Conservation (phyloP, 129 eudicot species). For the Flaveria sonorensis region DNA sequence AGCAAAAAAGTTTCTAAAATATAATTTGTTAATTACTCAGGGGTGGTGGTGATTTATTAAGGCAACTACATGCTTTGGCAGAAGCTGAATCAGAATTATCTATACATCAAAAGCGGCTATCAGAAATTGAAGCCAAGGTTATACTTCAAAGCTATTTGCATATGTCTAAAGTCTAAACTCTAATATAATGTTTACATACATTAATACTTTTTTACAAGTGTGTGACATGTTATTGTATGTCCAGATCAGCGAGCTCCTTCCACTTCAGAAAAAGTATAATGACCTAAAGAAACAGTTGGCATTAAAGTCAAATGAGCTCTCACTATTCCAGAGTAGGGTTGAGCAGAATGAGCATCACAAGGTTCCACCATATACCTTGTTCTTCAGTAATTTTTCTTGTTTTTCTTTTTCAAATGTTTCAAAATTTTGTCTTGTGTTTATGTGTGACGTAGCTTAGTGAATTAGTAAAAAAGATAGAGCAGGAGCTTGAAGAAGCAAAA, state of each 20-base stretch:
- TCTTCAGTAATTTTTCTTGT: neutral
- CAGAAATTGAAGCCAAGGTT: slow-evolving; percentile 94
- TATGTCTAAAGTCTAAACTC: slow-evolving; percentile 2
- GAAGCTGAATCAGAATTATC: slow-evolving; percentile 74
- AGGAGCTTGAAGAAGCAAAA: slow-evolving; percentile 80
- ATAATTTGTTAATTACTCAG: slow-evolving; percentile 47
- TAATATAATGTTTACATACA: neutral
- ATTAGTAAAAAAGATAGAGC: slow-evolving; percentile 68
- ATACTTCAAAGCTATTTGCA: slow-evolving; percentile 18
- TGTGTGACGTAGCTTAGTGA: slow-evolving; percentile 70
- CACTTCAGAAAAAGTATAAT: slow-evolving; percentile 70
- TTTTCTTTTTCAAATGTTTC: neutral
- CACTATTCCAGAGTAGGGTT: slow-evolving; percentile 72
- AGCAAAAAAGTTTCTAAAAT: neutral
- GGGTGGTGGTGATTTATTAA: slow-evolving; percentile 88
- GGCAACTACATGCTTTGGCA: slow-evolving; percentile 77
- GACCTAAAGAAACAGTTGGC: slow-evolving; percentile 79
- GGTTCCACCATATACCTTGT: slow-evolving; percentile 44
- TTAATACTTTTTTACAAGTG: neutral
- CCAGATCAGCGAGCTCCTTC: slow-evolving; percentile 81
- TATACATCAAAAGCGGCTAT: slow-evolving; percentile 64
- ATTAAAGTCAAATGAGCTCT: slow-evolving; percentile 83
- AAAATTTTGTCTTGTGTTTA: neutral
- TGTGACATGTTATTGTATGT: slow-evolving; percentile 12
- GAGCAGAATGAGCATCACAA: slow-evolving; percentile 96